A percentile compares a stretch with the other conserved stretches of the same genome.
phyloP scores from a whole-genome alignment of 305 asterid species.

The Fraxinus velutina region DNA sequence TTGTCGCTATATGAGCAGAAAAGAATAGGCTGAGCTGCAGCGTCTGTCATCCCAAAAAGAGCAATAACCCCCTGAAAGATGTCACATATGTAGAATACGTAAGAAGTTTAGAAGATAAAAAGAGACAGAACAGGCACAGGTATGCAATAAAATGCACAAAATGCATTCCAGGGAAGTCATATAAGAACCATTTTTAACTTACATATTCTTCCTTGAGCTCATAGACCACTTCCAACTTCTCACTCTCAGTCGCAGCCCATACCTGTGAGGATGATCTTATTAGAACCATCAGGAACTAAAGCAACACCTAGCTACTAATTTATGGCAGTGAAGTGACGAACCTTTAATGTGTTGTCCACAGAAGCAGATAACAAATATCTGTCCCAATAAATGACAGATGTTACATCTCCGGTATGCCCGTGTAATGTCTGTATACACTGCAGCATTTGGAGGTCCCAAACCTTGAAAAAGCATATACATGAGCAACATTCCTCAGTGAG shows the following conservation, averaged over 20 bases:
- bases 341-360: constrained; percentile 56
- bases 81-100: background rate
- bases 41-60: constrained; percentile 46
- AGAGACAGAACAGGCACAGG: background rate
- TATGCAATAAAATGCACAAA: background rate
- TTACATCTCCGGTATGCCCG: constrained; percentile 48
- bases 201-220: constrained; percentile 44
- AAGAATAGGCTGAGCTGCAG: constrained; percentile 46
- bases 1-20: background rate
- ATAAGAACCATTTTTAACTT: constrained; percentile 13
- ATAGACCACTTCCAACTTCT: constrained; percentile 34
- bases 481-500: no score
- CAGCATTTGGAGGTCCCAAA: constrained; percentile 49
- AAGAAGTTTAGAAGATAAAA: background rate
- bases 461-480: background rate
- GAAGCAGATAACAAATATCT: constrained; percentile 54
- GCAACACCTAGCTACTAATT: background rate
- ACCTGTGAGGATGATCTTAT: constrained; percentile 19
- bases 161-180: background rate
- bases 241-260: constrained; percentile 48
- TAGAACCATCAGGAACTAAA: background rate
- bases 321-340: constrained; percentile 16
- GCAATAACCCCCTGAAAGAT: constrained; percentile 45
- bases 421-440: constrained; percentile 49
- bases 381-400: constrained; percentile 56